Conservation (phyloP, 2,329 filamentous ascomycete genomes). For the Diaporthe velutina region DNA sequence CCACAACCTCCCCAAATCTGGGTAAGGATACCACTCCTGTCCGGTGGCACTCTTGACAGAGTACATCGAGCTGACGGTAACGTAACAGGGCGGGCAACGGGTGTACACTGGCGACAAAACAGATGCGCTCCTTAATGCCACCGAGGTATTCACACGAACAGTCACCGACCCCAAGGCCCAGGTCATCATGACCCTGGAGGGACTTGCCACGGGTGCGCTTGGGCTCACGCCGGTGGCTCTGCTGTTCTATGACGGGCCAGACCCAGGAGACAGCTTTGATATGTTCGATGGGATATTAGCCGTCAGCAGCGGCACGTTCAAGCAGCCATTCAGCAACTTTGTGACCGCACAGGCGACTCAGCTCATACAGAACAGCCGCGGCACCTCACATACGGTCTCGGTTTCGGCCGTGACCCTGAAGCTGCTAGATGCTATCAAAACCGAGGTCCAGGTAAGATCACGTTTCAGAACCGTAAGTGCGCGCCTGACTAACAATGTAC, state of each 20-base stretch:
- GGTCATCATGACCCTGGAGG: constrained; percentile 47
- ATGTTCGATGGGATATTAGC: constrained; percentile 43
- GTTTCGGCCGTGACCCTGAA: constrained; percentile 43
- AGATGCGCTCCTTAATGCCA: constrained; percentile 45
- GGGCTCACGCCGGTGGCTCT: constrained; percentile 40
- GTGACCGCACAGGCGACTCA: constrained; percentile 40
- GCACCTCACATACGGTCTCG: constrained; percentile 46
- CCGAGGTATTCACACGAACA: constrained; percentile 42
- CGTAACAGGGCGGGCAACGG: neutral
- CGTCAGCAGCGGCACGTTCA: constrained; percentile 28
- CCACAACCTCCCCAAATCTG: constrained; percentile 42
- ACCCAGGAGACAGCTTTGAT: constrained; percentile 42
- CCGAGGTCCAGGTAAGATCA: constrained; percentile 41
- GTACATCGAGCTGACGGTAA: neutral
- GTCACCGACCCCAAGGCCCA: constrained; percentile 47
- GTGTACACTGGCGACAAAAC: constrained; percentile 39
- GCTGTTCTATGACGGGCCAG: constrained; percentile 48
- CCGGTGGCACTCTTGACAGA: fast-evolving
- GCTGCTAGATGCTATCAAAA: constrained; percentile 44
- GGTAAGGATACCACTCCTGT: constrained; percentile 21
- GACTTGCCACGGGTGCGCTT: neutral
- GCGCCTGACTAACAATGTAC: neutral
- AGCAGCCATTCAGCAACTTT: constrained; percentile 40
- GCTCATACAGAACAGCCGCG: constrained; percentile 41
- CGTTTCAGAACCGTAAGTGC: neutral